phyloP scores from a whole-genome alignment of 106 monocot genomes.

The Dendrobium huoshanense region DNA sequence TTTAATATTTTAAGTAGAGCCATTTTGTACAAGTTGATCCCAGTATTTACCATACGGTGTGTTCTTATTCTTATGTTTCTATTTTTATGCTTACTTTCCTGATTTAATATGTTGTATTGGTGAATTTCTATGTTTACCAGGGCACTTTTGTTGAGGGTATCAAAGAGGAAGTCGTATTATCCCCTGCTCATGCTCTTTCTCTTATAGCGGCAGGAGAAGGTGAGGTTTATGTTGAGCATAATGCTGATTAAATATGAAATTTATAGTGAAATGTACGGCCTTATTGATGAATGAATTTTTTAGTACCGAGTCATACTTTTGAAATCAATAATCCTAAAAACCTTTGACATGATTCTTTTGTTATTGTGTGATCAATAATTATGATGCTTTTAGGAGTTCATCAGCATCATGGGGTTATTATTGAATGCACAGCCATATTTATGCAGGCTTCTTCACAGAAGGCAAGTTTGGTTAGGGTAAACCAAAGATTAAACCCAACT shows the following conservation, averaged over 20 bases:
- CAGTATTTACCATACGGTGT: not conserved
- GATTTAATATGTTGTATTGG: not conserved
- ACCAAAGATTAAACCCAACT: not conserved
- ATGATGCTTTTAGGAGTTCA: not conserved
- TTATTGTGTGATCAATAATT: not conserved
- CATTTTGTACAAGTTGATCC: not conserved
- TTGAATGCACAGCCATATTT: not conserved
- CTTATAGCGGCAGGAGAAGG: slow-evolving; percentile 98
- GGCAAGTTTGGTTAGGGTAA: not conserved
- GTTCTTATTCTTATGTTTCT: not conserved
- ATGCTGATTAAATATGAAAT: not conserved
- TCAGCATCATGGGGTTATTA: not conserved
- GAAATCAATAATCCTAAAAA: not conserved
- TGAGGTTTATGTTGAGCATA: slow-evolving; percentile 20
- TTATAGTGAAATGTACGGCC: not conserved
- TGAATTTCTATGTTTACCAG: slow-evolving; percentile 27
- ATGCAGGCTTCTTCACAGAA: not conserved
- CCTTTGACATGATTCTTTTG: not conserved
- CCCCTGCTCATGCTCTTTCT: slow-evolving; percentile 96
- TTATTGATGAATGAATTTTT: not conserved
- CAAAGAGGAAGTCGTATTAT: slow-evolving; percentile 94
- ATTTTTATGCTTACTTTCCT: not conserved
- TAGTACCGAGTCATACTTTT: not conserved
- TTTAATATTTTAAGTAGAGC: not conserved
- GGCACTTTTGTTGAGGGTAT: slow-evolving; percentile 96